A percentile compares a stretch with the other conserved stretches of the same genome.
phyloP scores from a whole-genome alignment of 441 rosid species.

The Corymbia calophylla region DNA sequence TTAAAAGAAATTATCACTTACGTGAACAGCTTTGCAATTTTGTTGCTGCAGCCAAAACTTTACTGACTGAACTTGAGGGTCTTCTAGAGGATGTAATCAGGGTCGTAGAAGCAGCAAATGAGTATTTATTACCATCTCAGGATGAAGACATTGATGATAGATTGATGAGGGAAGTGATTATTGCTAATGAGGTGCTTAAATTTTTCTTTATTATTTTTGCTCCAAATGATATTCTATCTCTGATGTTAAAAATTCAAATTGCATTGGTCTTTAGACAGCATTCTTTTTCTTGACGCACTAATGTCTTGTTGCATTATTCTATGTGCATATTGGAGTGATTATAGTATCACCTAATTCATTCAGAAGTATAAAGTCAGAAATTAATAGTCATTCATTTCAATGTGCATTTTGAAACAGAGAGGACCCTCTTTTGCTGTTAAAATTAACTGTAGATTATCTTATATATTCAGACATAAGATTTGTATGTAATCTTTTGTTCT shows the following conservation, averaged over 20 bases:
- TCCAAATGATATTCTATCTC: neutral
- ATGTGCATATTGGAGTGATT: neutral
- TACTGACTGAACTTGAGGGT: slow-evolving; percentile 41
- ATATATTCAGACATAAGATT: neutral
- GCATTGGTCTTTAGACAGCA: neutral
- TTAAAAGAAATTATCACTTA: neutral
- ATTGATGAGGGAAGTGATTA: slow-evolving; percentile 16
- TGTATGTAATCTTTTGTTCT: neutral
- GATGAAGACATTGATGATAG: slow-evolving; percentile 17
- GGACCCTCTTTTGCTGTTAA: neutral
- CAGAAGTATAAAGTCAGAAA: neutral
- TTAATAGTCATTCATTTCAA: neutral
- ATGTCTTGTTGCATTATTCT: neutral
- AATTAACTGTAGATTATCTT: neutral
- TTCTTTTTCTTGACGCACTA: neutral
- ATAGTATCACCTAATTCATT: neutral
- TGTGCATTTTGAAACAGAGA: neutral
- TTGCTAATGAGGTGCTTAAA: slow-evolving; percentile 15
- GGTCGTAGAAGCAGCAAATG: slow-evolving; percentile 26
- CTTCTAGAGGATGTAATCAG: slow-evolving; percentile 37
- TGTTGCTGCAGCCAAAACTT: slow-evolving; percentile 41
- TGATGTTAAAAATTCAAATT: neutral
- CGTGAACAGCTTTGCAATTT: neutral
- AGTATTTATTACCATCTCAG: slow-evolving; percentile 11
- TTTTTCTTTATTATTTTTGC: neutral